Base-by-base conservation (phyloP, 2,329 filamentous ascomycete genomes). In the Aspergillus brunneoviolaceus region DNA sequence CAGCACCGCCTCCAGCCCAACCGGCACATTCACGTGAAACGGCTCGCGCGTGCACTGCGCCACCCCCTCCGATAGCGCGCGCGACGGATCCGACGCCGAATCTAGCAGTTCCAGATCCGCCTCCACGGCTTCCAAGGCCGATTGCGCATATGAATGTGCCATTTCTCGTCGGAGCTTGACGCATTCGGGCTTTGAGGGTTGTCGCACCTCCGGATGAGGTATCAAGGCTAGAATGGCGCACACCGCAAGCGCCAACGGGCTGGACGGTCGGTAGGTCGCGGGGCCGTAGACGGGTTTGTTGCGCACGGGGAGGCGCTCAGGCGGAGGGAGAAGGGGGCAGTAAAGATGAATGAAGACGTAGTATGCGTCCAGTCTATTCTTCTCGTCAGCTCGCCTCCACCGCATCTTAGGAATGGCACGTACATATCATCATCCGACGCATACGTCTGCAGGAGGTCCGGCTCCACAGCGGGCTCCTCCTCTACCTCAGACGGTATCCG, bases 341-440 rank as follows among this genome's bases (percentile, higher is more conserved):
- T 67, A 73, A 2, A 64, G 59, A 45, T 73, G 70, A 51, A 73
- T 68, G 56, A 69, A 73, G 42, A 68, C 66, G 49, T 73, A 73
- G 39, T 73, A 73, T 2, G 69, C 71, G 42, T 71, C 65, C 39
- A 72, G 53, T 53, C 71, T 73, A 49, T 7, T 9, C 27, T 29
- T 35, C 29, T 33, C 12, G 25, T 55, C 19, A 64, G 51, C 48
- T 21, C 19, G 35, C 3, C 16, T 27, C 14, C 19, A 16, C 19
- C 19, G 2, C 19, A 29, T 16, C 52, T 7, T 25, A 35, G 39
- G 5, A 19, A 65, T 21, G 10, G 19, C 4, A 21, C 76, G 70
- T 66, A 81, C 78, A 81, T 77, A 27, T 76, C 68, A 31, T 73
- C 69, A 60, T 80, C 71, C 49, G 69, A 76, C 33, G 73, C 76